phyloP scores from a whole-genome alignment of 257 asterid species.

The Asclepias syriaca region DNA sequence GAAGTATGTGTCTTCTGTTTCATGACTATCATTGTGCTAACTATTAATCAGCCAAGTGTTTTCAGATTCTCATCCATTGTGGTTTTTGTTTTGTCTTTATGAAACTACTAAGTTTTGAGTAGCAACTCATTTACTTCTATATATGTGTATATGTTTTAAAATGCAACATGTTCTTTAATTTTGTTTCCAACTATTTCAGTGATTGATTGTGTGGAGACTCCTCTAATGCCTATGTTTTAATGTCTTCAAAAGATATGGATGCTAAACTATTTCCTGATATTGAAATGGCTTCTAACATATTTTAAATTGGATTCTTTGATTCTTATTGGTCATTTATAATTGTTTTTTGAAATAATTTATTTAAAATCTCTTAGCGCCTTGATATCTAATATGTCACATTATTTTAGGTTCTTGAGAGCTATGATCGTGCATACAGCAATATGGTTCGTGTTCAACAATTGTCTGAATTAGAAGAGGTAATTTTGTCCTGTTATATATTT shows the following conservation, averaged over 20 bases:
- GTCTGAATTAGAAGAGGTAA: conserved; percentile 96
- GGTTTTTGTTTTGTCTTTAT: background rate
- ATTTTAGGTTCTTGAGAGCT: conserved; percentile 92
- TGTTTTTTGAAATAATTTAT: background rate
- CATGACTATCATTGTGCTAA: background rate
- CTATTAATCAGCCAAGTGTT: background rate
- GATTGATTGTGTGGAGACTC: background rate
- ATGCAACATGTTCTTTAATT: background rate
- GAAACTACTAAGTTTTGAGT: background rate
- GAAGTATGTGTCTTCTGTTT: background rate
- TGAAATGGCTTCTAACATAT: background rate
- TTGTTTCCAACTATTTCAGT: background rate
- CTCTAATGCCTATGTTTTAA: background rate
- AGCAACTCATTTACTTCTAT: background rate
- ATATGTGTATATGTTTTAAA: background rate
- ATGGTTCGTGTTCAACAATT: conserved; percentile 98
- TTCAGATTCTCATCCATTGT: background rate
- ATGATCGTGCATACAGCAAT: conserved; percentile 96
- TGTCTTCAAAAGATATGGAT: background rate
- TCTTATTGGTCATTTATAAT: background rate
- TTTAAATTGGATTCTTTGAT: background rate
- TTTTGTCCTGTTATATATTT: background rate
- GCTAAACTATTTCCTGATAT: background rate
- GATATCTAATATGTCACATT: conserved; percentile 6
- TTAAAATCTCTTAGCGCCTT: background rate